Evolutionary conservation across 176 grass and related monocot species (phyloP).

Genomic region (Secale cereale): DNA sequence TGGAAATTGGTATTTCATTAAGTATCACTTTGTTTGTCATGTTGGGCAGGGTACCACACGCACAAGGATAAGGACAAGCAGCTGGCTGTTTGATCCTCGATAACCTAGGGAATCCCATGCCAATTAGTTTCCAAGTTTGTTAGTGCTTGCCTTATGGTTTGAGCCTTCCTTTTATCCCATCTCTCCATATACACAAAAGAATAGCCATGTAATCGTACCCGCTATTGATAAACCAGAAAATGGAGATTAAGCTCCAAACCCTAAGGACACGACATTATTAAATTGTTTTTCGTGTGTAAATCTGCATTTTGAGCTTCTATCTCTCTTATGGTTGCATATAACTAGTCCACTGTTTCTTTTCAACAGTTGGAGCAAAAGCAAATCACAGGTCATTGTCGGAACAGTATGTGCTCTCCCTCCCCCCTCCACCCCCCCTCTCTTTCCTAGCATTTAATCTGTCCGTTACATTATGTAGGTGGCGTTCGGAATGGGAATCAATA

Average conservation of each 20-base stretch:
- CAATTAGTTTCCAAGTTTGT: constrained; percentile 5
- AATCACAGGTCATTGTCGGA: constrained; percentile 92
- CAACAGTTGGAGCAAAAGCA: constrained; percentile 86
- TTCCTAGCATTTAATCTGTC: neutral
- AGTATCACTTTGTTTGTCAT: constrained; percentile 10
- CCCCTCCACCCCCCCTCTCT: neutral
- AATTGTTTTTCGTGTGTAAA: neutral
- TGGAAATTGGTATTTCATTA: neutral
- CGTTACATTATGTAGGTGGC: constrained; percentile 61
- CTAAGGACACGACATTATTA: neutral
- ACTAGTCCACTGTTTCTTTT: constrained; percentile 29
- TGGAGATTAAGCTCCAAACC: constrained; percentile 8
- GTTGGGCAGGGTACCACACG: neutral
- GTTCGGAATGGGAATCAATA: constrained; percentile 99
- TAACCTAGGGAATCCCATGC: neutral
- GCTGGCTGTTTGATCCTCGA: neutral
- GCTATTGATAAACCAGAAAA: neutral
- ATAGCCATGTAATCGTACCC: neutral
- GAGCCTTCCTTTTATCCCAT: neutral
- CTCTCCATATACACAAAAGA: neutral
- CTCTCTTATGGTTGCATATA: neutral
- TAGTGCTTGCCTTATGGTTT: neutral
- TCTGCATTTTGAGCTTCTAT: neutral
- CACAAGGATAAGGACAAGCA: neutral
- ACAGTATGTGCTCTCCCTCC: constrained; percentile 42